Evolutionary conservation across 176 grass and related monocot genomes (phyloP).

Genomic region (Avena sativa): DNA sequence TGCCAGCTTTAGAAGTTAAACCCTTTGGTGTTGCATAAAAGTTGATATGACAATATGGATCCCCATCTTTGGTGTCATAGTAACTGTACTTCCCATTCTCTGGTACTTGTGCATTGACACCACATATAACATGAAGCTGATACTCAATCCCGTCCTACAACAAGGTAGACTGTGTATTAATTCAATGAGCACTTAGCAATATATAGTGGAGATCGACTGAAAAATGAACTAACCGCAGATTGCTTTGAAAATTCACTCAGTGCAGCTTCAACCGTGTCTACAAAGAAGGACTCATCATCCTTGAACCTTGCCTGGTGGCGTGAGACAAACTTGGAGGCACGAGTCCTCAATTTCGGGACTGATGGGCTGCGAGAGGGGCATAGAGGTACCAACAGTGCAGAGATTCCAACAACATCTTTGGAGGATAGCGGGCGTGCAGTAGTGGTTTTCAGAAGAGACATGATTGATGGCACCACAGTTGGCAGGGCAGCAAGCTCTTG

Average conservation of each 20-base stretch:
- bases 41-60: constrained; percentile 15
- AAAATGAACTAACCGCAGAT: not conserved
- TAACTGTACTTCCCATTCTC: not conserved
- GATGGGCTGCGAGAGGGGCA: not conserved
- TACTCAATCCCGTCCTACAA: not conserved
- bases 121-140: constrained; percentile 20
- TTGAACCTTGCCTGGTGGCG: not conserved
- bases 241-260: not conserved
- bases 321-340: not conserved
- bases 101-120: not conserved
- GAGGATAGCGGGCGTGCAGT: not conserved
- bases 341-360: not conserved
- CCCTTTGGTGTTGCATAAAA: constrained; percentile 14
- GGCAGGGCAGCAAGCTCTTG: not conserved
- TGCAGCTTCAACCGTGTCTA: constrained; percentile 14
- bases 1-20: not conserved
- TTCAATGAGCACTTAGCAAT: not conserved
- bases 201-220: not conserved
- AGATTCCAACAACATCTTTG: not conserved
- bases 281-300: not conserved
- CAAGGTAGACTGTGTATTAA: not conserved
- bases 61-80: not conserved
- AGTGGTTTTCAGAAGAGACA: not conserved
- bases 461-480: not conserved
- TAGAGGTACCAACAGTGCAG: not conserved